Base-by-base conservation (phyloP, 495 filamentous ascomycete genomes). In the Penicillium soppii region DNA sequence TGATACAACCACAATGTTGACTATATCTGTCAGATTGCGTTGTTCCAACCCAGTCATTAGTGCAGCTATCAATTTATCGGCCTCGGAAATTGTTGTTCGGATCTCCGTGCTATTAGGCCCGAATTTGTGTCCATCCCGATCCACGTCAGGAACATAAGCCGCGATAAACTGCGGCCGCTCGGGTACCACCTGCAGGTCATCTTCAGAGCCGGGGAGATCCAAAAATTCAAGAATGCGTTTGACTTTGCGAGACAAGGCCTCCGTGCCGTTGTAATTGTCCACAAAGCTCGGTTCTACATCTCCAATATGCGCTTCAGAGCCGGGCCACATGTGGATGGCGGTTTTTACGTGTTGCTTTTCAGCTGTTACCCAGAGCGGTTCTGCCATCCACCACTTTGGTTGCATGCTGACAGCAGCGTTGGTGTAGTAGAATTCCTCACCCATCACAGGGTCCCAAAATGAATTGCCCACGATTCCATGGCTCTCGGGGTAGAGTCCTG, bases 271-370 rank as follows among this genome's bases (percentile, higher is more conserved):
- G 65, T 76, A 98, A 53, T 83, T 84, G 67, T 98, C 94, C 32
- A 96, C 59, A 65, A 85, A 89, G 6, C 77, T 82, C 1, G 90
- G 90, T 36, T 90, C 85, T 26, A 82, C 68, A 8, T 71, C 74
- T 20, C 80, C 73, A 50, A 77, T 73, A 56, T 89, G 84, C 1
- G 90, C 91, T 67, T 97, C 95, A 16, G 87, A 92, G 3, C 95
- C 94, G 0, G 95, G 94, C 94, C 94, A 99, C 94, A 99, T 99
- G 63, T 97, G 95, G 22, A 97, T 84, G 13, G 89, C 95, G 23
- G 82, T 82, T 46, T 76, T 81, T 41, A 96, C 72, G 5, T 84
- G 84, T 45, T 84, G 81, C 27, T 84, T 82, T 62, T 97, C 92
- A 6, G 94, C 92, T 0, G 94, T 92, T 27, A 86, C 83, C 94